These are phyloP conservation scores for Dothistroma septosporum DNA, from an alignment of 2,329 filamentous ascomycete genomes.

Conservation along the genomic window DNA sequence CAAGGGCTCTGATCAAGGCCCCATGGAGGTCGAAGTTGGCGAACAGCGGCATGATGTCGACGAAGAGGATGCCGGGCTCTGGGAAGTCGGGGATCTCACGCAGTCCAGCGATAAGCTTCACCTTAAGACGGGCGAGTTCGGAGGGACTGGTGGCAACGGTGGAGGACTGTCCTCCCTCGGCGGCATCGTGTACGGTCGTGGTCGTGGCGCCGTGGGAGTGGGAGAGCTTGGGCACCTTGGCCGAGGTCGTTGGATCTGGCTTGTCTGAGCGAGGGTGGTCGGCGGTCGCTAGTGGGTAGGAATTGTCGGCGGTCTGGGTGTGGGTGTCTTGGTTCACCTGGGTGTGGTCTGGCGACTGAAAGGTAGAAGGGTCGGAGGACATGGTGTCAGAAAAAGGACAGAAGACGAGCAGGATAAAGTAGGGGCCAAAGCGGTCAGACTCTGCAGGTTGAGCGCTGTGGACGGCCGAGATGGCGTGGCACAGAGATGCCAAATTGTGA, in stretches of 20 bases:
- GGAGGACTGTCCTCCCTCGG: conserved; percentile 49
- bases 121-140: conserved; percentile 54
- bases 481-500: conserved; percentile 1
- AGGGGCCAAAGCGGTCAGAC: conserved; percentile 1
- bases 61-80: conserved; percentile 85
- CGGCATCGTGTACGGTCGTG: conserved; percentile 32
- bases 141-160: conserved; percentile 44
- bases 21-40: conserved; percentile 69
- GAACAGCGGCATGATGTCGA: conserved; percentile 97
- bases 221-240: conserved; percentile 1
- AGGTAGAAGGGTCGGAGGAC: conserved; percentile 1
- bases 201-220: not conserved
- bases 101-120: conserved; percentile 66
- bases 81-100: conserved; percentile 91
- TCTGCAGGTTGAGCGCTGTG: not conserved
- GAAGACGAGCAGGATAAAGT: not conserved
- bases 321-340: conserved; percentile 1
- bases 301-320: conserved; percentile 2
- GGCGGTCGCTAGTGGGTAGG: conserved; percentile 22
- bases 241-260: conserved; percentile 26
- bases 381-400: not conserved
- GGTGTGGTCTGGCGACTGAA: not conserved
- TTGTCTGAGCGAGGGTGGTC: conserved; percentile 25
- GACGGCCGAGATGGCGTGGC: not conserved
- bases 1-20: conserved; percentile 75